A percentile compares a stretch with the other conserved stretches of the same genome.
phyloP scores from a whole-genome alignment of 2,329 filamentous ascomycete genomes.

The Ascochyta clinopodiicola region DNA sequence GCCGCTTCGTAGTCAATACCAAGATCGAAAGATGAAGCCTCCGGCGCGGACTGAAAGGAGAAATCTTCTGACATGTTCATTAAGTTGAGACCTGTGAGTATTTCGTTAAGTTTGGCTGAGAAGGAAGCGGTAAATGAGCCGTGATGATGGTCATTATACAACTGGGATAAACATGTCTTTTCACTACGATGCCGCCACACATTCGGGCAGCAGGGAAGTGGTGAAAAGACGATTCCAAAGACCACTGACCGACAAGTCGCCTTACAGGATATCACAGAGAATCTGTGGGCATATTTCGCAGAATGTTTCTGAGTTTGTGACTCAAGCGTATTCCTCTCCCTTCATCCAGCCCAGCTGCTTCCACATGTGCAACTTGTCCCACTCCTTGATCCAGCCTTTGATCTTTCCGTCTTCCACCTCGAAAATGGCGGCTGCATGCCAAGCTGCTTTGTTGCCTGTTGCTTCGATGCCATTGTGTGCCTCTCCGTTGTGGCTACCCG shows the following conservation, averaged over 20 bases:
- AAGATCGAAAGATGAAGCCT: neutral
- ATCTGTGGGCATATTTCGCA: no score
- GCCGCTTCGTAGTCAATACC: neutral
- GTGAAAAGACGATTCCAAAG: no score
- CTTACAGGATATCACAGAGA: no score
- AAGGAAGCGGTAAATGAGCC: no score
- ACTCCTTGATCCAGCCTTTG: constrained; percentile 48
- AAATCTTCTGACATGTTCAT: neutral
- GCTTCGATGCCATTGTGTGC: constrained; percentile 47
- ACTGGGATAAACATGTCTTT: no score
- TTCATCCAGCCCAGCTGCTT: constrained; percentile 25
- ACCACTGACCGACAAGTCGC: no score
- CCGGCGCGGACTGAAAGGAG: neutral
- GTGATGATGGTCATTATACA: no score
- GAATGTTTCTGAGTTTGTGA: no score
- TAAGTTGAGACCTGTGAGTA: no score
- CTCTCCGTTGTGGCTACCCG: constrained; percentile 46
- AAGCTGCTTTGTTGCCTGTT: constrained; percentile 40
- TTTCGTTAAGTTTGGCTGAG: no score
- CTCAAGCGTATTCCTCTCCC: constrained; percentile 9
- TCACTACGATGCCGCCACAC: no score
- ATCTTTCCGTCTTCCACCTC: constrained; percentile 47
- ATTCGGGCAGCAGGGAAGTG: no score
- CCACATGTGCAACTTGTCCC: constrained; percentile 39
- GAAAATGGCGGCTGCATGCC: constrained; percentile 51